phyloP scores from a whole-genome alignment of 1,284 basidiomycete species.

The Cryptococcus sp. region DNA sequence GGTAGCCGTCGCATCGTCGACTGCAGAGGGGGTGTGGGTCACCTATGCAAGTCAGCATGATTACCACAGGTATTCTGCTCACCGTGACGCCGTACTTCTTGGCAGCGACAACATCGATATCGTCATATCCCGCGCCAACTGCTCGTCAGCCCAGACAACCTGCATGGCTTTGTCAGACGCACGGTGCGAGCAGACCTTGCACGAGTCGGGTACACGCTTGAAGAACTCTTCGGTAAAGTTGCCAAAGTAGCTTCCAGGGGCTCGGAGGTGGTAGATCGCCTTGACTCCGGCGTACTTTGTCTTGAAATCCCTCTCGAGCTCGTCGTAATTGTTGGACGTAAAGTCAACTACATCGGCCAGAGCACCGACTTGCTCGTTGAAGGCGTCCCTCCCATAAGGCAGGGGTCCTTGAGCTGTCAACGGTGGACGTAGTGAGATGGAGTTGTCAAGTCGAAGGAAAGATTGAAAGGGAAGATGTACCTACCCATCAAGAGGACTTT shows the following conservation, averaged over 20 bases:
- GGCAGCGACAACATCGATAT: conserved; percentile 28
- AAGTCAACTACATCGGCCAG: conserved; percentile 36
- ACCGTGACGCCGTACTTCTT: conserved; percentile 14
- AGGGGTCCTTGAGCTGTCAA: conserved; percentile 13
- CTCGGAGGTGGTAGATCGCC: conserved; percentile 61
- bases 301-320: conserved; percentile 60
- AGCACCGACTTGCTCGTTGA: conserved; percentile 8
- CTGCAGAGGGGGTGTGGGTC: conserved; percentile 79
- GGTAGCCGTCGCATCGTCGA: conserved; percentile 82
- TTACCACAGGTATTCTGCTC: conserved; percentile 35
- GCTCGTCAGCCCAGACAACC: conserved; percentile 60
- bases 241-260: conserved; percentile 17
- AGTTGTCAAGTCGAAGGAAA: background rate
- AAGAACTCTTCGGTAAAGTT: conserved; percentile 22
- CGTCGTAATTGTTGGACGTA: conserved; percentile 59
- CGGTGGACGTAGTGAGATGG: too few species aligned
- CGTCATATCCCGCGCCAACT: conserved; percentile 2
- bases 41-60: conserved; percentile 50
- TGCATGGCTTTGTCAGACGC: conserved; percentile 59
- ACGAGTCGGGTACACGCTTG: conserved; percentile 52
- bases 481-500: conserved; percentile 17
- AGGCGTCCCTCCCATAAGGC: conserved; percentile 15
- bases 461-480: background rate
- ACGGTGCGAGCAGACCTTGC: conserved; percentile 54
- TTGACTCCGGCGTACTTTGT: conserved; percentile 66